Evolutionary conservation across 1,139 yeast genomes (phyloP), one percentile per base, ranked within the genome.

Genomic region (Yamadazyma blattariae): DNA sequence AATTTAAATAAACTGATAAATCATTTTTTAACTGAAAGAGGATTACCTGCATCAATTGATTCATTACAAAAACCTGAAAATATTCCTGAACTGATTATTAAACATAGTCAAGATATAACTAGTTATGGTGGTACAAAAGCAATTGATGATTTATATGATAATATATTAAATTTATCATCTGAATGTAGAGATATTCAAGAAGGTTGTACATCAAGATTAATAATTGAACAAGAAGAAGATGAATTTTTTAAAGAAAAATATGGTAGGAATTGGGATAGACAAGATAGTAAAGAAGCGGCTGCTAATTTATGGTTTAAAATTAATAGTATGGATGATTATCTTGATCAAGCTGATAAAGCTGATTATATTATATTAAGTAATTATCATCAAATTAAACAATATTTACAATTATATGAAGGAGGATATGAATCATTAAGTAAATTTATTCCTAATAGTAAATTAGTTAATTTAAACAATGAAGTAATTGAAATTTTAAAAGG

Each of bases 31-130:
- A 51, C 65, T 1, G 75, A 68, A 21, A 50, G 74, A 20, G 65
- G 67, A 20, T 57, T 86, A 1, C 86, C 88, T 0, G 80, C 86
- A 0, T 63, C 83, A 0, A 60, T 86, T 9, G 90, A 83, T 39
- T 66, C 84, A 0, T 55, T 81, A 2, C 79, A 79, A 41, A 74
- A 71, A 38, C 88, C 89, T 0, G 77, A 79, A 37, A 73, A 74
- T 16, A 49, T 83, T 2, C 95, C 95, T 0, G 69, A 68, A 7
- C 67, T 78, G 2, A 62, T 86, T 1, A 38, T 74, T 2, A 69
- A 68, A 12, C 82, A 81, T 45, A 68, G 77, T 3, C 75, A 73
- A 29, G 80, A 77, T 28, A 64, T 86, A 4, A 57, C 64, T n/a
- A 53, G 71, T 0, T 48, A 61, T 23, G 88, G 90, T 0, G 92